A percentile compares a stretch with the other conserved stretches of the same genome.
Conservation (phyloP, 1,284 basidiomycete species). For the Nidula niveotomentosa region DNA sequence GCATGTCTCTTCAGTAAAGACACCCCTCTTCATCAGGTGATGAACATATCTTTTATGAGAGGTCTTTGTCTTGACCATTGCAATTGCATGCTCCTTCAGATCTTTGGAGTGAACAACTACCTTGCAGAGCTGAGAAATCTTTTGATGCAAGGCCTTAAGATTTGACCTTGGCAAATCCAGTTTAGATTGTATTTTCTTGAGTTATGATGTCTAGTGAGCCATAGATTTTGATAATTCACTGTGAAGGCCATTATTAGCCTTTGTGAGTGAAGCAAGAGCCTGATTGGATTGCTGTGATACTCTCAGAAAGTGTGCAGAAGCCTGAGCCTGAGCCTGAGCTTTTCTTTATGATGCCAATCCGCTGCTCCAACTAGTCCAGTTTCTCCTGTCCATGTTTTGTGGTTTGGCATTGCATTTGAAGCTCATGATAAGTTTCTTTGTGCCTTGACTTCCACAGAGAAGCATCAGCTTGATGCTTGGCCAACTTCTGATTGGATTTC, state of each 20-base stretch:
- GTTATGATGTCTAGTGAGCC: too few relatives aligned
- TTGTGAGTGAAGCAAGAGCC: neutral
- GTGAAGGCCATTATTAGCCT: neutral
- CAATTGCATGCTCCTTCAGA: neutral
- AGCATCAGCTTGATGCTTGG: neutral
- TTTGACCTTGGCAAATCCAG: neutral
- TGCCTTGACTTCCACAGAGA: neutral
- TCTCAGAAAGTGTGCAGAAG: neutral
- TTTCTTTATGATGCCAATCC: neutral
- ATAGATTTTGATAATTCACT: neutral
- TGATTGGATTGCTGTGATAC: neutral
- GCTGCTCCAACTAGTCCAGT: neutral
- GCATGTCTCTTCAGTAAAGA: constrained; percentile 8
- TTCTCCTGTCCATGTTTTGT: neutral
- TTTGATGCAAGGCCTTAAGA: neutral
- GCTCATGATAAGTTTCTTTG: neutral
- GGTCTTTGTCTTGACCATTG: neutral
- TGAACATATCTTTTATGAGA: constrained; percentile 1
- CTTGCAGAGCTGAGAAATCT: neutral
- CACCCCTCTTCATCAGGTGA: constrained; percentile 8
- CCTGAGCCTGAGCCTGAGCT: neutral
- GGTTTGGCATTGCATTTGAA: neutral
- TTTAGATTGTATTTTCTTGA: too few relatives aligned
- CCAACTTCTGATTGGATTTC: neutral
- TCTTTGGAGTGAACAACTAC: neutral